Conservation (phyloP, 768 basidiomycete species). For the Kwoniella sp. region DNA sequence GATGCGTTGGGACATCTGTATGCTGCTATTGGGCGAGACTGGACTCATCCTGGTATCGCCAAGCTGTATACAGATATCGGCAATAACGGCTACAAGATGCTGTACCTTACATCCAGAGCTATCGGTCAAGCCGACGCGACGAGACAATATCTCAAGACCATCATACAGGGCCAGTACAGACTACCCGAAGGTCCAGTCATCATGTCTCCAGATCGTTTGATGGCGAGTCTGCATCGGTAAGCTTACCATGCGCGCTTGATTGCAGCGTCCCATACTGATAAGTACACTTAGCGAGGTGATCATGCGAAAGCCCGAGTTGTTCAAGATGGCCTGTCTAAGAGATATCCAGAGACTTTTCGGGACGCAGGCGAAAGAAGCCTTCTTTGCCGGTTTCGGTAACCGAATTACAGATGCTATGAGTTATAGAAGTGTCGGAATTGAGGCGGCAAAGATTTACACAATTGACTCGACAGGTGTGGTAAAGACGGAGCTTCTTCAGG, state of each 20-base stretch:
- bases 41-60: slow-evolving; percentile 96
- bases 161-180: slow-evolving; percentile 93
- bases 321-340: slow-evolving; percentile 98
- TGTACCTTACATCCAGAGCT: slow-evolving; percentile 95
- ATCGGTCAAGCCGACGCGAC: slow-evolving; percentile 98
- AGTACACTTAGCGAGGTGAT: slow-evolving; percentile 77
- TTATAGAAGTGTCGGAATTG: slow-evolving; percentile 93
- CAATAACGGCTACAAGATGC: slow-evolving; percentile 94
- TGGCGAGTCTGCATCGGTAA: slow-evolving; percentile 90
- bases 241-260: slow-evolving; percentile 33
- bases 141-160: slow-evolving; percentile 86
- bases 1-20: slow-evolving; percentile 96
- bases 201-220: slow-evolving; percentile 95
- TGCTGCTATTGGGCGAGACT: slow-evolving; percentile 95
- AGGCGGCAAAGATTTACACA: slow-evolving; percentile 92
- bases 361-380: slow-evolving; percentile 64
- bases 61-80: slow-evolving; percentile 95
- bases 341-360: slow-evolving; percentile 92
- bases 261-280: background rate
- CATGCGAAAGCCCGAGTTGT: slow-evolving; percentile 98
- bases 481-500: slow-evolving; percentile 92
- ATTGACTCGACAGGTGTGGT: slow-evolving; percentile 91
- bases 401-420: slow-evolving; percentile 96
- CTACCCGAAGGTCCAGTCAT: slow-evolving; percentile 98
- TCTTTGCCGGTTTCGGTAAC: slow-evolving; percentile 98